phyloP scores from a whole-genome alignment of 208 protist genomes.

The Trichomonas gallinae region DNA sequence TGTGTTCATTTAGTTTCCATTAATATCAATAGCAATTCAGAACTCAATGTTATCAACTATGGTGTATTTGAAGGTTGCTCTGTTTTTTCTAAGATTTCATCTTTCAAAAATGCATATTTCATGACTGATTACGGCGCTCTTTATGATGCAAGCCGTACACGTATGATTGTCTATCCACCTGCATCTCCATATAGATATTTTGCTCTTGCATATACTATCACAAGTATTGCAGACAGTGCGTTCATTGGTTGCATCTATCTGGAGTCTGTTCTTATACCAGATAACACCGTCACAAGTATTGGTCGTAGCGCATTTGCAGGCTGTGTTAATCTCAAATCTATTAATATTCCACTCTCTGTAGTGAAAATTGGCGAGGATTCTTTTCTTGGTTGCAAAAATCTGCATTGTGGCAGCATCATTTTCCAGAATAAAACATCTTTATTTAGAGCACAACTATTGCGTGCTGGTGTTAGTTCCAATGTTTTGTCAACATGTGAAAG shows the following conservation, averaged over 20 bases:
- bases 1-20: background rate
- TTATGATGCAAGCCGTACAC: background rate
- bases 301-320: background rate
- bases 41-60: background rate
- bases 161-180: background rate
- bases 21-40: background rate
- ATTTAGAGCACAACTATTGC: background rate
- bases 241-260: background rate
- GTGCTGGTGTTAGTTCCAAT: background rate
- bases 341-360: background rate
- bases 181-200: background rate
- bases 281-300: background rate
- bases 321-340: background rate
- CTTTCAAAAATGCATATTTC: background rate
- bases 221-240: background rate
- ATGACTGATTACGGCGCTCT: background rate
- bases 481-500: background rate
- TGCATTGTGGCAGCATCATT: background rate
- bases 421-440: background rate
- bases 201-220: background rate
- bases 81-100: background rate
- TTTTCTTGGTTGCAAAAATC: background rate
- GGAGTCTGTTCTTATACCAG: background rate
- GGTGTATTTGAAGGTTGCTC: background rate
- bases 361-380: background rate